Conservation (phyloP, 108 stramenopile genomes). For the Nitzschia sp. region DNA sequence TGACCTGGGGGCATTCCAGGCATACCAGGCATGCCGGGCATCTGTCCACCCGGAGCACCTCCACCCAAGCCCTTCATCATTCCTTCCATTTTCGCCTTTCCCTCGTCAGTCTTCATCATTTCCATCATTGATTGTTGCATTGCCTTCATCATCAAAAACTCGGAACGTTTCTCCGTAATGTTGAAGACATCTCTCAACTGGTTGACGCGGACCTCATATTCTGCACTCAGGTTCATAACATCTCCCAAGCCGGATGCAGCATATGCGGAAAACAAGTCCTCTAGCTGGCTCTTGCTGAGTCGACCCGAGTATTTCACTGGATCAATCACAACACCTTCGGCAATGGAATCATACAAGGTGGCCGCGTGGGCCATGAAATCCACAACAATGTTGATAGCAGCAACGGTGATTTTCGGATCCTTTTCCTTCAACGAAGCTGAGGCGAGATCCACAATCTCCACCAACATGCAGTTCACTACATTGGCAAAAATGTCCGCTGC, state of each 20-base stretch:
- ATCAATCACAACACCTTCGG: slow-evolving; percentile 70
- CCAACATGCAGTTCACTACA: slow-evolving; percentile 88
- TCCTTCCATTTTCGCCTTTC: slow-evolving; percentile 79
- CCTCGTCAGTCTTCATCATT: slow-evolving; percentile 72
- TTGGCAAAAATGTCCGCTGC: slow-evolving; percentile 83
- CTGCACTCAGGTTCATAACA: slow-evolving; percentile 23
- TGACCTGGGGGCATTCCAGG: slow-evolving; percentile 41
- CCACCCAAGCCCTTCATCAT: slow-evolving; percentile 72
- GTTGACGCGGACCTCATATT: slow-evolving; percentile 64
- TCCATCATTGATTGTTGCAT: slow-evolving; percentile 88
- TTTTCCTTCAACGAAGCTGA: slow-evolving; percentile 73
- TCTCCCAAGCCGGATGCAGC: slow-evolving; percentile 66
- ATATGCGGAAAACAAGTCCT: slow-evolving; percentile 80
- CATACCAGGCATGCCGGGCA: slow-evolving; percentile 31
- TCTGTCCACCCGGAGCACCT: slow-evolving; percentile 15
- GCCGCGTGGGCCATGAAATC: slow-evolving; percentile 88
- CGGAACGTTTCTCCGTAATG: slow-evolving; percentile 78
- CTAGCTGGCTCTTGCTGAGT: slow-evolving; percentile 72
- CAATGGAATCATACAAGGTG: slow-evolving; percentile 73
- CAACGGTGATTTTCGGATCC: slow-evolving; percentile 62
- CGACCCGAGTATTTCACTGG: slow-evolving; percentile 82
- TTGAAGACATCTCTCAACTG: slow-evolving; percentile 73
- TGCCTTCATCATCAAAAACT: slow-evolving; percentile 82
- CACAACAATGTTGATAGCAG: slow-evolving; percentile 79
- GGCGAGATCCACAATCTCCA: slow-evolving; percentile 86